Evolutionary conservation across 257 asterid species (phyloP).

Genomic region (Solanum neorickii): DNA sequence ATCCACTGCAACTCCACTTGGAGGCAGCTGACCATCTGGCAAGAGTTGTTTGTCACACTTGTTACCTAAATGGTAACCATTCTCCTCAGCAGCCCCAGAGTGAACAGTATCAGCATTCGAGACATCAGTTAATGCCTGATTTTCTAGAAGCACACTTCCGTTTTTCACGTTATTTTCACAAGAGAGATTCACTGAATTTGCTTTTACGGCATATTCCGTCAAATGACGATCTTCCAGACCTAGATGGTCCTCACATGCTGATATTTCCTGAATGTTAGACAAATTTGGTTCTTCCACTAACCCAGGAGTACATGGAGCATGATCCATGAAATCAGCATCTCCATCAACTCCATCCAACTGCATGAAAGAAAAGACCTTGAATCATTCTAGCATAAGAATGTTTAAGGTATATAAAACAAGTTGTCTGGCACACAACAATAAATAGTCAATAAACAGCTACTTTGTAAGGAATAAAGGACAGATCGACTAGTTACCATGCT

Average conservation of each 20-base stretch:
- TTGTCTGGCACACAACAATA: not conserved
- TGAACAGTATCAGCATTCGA: constrained; percentile 22
- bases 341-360: constrained; percentile 48
- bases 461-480: not conserved
- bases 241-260: constrained; percentile 71
- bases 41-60: constrained; percentile 15
- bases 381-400: not conserved
- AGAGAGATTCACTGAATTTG: constrained; percentile 15
- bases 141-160: constrained; percentile 24
- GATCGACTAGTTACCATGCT: constrained; percentile 33
- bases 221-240: constrained; percentile 53
- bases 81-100: constrained; percentile 8
- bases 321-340: constrained; percentile 52
- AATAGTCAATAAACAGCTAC: not conserved
- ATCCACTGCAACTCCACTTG: constrained; percentile 11
- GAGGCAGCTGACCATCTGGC: constrained; percentile 17
- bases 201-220: constrained; percentile 24
- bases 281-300: constrained; percentile 69
- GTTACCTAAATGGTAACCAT: constrained; percentile 27
- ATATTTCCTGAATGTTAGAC: constrained; percentile 66
- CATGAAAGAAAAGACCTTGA: not conserved
- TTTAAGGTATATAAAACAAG: not conserved
- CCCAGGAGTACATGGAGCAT: constrained; percentile 95
- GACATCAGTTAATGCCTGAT: constrained; percentile 21
- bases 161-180: constrained; percentile 8